Percentiles rank a stretch among this genome's conserved stretches.
phyloP scores from a whole-genome alignment of 2,329 filamentous ascomycete genomes.

The Pseudogymnoascus sp. region DNA sequence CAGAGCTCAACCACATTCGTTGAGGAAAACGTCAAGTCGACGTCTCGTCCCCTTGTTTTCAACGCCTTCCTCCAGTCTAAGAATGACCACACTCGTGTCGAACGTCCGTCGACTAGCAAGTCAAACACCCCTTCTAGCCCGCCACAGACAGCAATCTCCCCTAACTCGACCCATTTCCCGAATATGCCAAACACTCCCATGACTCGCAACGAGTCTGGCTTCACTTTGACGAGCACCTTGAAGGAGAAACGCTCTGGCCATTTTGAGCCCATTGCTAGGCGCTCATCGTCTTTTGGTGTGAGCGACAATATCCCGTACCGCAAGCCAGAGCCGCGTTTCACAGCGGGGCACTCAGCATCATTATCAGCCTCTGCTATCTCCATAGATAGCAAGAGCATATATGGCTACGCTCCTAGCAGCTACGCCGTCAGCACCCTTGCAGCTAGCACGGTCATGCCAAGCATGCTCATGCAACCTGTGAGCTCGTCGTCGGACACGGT shows the following conservation, averaged over 20 bases:
- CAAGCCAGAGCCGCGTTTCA: constrained; percentile 66
- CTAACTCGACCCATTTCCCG: constrained; percentile 71
- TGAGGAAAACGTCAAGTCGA: constrained; percentile 41
- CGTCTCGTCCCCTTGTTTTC: constrained; percentile 63
- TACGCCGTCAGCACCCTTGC: constrained; percentile 82
- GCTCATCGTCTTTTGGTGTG: constrained; percentile 88
- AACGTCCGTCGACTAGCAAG: constrained; percentile 71
- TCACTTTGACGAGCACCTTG: constrained; percentile 75
- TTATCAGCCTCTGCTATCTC: constrained; percentile 59
- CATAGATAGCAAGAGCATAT: constrained; percentile 31
- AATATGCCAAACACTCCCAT: constrained; percentile 63
- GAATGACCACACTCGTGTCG: constrained; percentile 56
- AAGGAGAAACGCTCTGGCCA: constrained; percentile 92
- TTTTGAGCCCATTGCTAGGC: constrained; percentile 67
- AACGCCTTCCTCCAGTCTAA: constrained; percentile 83
- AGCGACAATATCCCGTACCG: constrained; percentile 62
- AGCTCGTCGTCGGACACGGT: constrained; percentile 70
- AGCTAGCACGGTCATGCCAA: constrained; percentile 80
- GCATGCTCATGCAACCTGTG: constrained; percentile 72
- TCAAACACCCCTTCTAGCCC: constrained; percentile 56
- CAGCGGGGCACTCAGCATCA: constrained; percentile 56
- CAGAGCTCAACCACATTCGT: constrained; percentile 87
- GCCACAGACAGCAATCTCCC: constrained; percentile 54
- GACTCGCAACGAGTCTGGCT: constrained; percentile 88
- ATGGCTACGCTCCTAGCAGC: constrained; percentile 70